A percentile compares a stretch with the other conserved stretches of the same genome.
Evolutionary conservation across 768 basidiomycete species (phyloP).

Genomic region (Amanita exitialis): DNA sequence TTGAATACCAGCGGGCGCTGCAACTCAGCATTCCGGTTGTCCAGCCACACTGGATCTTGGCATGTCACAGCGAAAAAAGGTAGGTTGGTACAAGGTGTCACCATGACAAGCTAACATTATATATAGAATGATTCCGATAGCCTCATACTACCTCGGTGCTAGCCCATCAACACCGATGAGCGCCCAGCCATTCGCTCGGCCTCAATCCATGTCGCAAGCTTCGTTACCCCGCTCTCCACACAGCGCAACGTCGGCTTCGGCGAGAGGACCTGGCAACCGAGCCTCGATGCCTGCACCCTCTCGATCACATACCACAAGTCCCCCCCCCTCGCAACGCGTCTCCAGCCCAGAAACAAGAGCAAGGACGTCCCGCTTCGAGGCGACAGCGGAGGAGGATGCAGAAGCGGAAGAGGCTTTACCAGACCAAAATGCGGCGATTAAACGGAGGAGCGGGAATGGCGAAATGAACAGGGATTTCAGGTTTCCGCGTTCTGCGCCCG

Average conservation of each 20-base stretch:
- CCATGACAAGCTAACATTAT: not conserved
- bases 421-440: constrained; percentile 16
- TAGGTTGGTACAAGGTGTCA: constrained; percentile 21
- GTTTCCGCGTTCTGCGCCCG: constrained; percentile 39
- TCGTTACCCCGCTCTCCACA: constrained; percentile 36
- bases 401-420: constrained; percentile 10
- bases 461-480: constrained; percentile 74
- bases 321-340: constrained; percentile 26
- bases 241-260: constrained; percentile 20
- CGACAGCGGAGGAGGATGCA: constrained; percentile 41
- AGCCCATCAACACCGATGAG: constrained; percentile 34
- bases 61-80: constrained; percentile 82
- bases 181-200: constrained; percentile 37
- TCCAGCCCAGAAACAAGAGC: constrained; percentile 15
- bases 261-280: constrained; percentile 31
- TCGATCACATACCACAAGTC: constrained; percentile 35
- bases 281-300: constrained; percentile 60
- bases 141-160: constrained; percentile 71
- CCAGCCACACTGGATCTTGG: constrained; percentile 89
- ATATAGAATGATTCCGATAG: constrained; percentile 78
- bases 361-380: constrained; percentile 27
- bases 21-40: constrained; percentile 93
- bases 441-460: constrained; percentile 47
- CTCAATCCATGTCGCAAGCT: constrained; percentile 73
- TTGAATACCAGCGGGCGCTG: constrained; percentile 91